These are phyloP conservation scores for Aspergillus puulaauensis DNA, from an alignment of 2,329 filamentous ascomycete genomes.

Conservation along the genomic window DNA sequence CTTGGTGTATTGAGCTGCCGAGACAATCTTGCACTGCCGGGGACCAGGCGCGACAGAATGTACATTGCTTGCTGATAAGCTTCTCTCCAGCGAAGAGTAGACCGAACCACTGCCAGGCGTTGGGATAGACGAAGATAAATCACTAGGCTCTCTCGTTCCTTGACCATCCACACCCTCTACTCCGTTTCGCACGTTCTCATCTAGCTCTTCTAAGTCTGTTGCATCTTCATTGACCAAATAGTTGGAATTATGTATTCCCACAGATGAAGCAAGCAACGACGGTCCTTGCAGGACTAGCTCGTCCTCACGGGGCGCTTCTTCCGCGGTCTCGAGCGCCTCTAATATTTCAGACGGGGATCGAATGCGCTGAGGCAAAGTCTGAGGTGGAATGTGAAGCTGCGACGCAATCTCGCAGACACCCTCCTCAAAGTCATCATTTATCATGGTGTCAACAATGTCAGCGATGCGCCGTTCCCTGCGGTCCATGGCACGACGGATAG, in stretches of 20 bases:
- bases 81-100: conserved; percentile 20
- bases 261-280: neutral
- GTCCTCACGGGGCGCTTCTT: neutral
- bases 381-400: neutral
- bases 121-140: neutral
- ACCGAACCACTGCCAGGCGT: conserved; percentile 20
- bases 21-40: conserved; percentile 9
- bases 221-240: neutral
- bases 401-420: neutral
- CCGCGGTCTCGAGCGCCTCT: neutral
- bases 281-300: neutral
- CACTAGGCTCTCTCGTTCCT: neutral
- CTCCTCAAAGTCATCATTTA: neutral
- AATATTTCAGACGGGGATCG: conserved; percentile 3
- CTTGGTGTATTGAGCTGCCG: conserved; percentile 16
- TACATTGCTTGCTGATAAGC: conserved; percentile 9
- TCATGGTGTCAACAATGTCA: conserved; percentile 19
- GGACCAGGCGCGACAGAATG: conserved; percentile 8
- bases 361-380: neutral
- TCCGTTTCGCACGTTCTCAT: neutral
- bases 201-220: neutral
- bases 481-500: conserved; percentile 19
- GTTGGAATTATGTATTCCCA: neutral
- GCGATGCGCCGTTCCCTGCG: conserved; percentile 24
- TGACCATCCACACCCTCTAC: neutral